Evolutionary conservation across 2,329 filamentous ascomycete genomes (phyloP), one percentile per base, ranked within the genome.

Genomic region (Aspergillus candidus): DNA sequence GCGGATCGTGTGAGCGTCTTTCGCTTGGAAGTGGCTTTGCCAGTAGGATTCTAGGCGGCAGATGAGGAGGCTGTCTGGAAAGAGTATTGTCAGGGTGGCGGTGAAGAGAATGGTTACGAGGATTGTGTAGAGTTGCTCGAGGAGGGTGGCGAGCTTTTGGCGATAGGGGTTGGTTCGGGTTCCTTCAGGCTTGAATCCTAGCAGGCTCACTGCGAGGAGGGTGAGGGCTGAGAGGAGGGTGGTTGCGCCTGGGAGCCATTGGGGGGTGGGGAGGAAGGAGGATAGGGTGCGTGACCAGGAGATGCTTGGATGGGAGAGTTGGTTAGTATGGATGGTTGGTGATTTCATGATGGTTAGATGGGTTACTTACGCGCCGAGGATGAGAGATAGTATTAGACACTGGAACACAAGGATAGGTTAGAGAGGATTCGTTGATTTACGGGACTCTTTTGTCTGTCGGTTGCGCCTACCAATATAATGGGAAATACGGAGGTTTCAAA

Each of bases 31-130:
- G 41, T 59, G 57, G 2, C 14, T 13, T 39, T 60, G 59, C 63
- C 63, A 67, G 46, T 59, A 51, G 17, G 53, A 41, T 12, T 66
- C 60, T 0, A 65, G 52, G 13, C 55, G 54, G 39, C 65, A 68
- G 17, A 46, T 37, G 6, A 58, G 43, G 11, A 57, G 49, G 10
- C 50, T 47, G 2, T 54, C 52, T 0, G 62, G 58, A 18, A 56
- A 54, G 13, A 59, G 51, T 38, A 65, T 64, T 4, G 58, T 48
- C 5, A 61, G 46, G 32, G 57, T 55, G 6, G 62, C 38, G n/a
- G 59, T 61, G 27, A 60, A 53, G n/a, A 65, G 35, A 14, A 56
- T 42, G 2, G 59, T 53, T 4, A 56, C 50, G n/a, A 63, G 45
- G 18, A 63, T 42, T 1, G 58, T 56, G 13, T 62, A 53, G 10